Percentiles rank a stretch among this genome's conserved stretches.
Evolutionary conservation across 2,329 filamentous ascomycete genomes (phyloP).

Genomic region (Trichophyton equinum): DNA sequence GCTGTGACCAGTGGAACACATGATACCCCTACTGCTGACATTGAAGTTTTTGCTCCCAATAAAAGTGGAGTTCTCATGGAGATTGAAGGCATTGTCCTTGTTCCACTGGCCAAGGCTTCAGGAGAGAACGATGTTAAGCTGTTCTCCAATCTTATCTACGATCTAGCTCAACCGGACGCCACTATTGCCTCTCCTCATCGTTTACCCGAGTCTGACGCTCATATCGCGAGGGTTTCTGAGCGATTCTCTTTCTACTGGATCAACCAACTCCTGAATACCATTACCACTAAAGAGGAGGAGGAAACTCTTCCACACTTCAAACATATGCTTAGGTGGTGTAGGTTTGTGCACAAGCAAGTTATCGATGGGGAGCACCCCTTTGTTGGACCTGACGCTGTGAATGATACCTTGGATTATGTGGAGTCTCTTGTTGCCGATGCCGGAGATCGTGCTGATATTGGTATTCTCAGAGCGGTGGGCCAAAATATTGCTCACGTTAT

Average conservation of each 20-base stretch:
- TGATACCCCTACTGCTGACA: not conserved
- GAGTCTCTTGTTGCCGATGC: not conserved
- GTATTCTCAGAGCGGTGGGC: conserved; percentile 10
- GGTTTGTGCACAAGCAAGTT: not conserved
- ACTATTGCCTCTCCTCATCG: not conserved
- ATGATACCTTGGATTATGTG: not conserved
- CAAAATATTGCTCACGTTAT: conserved; percentile 24
- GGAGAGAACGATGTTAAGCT: not conserved
- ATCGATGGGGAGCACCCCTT: not conserved
- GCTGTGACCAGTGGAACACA: not conserved
- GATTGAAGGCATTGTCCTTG: not conserved
- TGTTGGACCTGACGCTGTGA: not conserved
- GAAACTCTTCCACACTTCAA: not conserved
- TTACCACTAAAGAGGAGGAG: not conserved
- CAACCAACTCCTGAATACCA: not conserved
- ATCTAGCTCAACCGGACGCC: not conserved
- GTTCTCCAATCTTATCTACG: not conserved
- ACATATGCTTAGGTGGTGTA: not conserved
- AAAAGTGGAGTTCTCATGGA: not conserved
- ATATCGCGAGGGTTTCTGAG: not conserved
- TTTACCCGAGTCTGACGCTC: not conserved
- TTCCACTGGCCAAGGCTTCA: not conserved
- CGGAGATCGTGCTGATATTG: not conserved
- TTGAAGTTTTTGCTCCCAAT: not conserved
- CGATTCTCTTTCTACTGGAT: not conserved